Evolutionary conservation across 2,329 filamentous ascomycete genomes (phyloP), one percentile per base, ranked within the genome.

Genomic region (Clonostachys rosea): DNA sequence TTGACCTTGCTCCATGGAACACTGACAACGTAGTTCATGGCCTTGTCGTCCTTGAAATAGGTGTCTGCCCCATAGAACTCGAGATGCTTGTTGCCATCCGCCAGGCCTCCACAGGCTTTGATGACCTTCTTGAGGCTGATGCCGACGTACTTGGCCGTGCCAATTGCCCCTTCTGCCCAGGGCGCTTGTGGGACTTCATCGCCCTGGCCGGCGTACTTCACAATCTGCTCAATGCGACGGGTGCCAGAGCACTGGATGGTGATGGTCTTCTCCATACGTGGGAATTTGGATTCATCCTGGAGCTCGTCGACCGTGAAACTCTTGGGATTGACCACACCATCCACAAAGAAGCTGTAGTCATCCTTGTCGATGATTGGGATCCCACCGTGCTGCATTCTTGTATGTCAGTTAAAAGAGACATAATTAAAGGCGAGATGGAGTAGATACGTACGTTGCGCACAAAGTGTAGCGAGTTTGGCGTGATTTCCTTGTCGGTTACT

Each of bases 1-100:
- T 82, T 84, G 42, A 87, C 83, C 61, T 89, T 89, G 7, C 76
- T 74, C 69, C 75, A 84, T 0, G 86, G 85, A 0, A 88, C 81
- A 13, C 74, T 80, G 43, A 87, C 82, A 17, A 78, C 70, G 54
- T 88, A 89, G 61, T 89, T 89, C 66, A 78, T 79, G 0, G 76
- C 72, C 41, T 84, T 66, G 14, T 76, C 73, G 44, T 82, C 78
- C 61, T 89, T 89, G 69, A 89, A 85, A 56, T 89, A 89, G 0
- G 83, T 86, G 48, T 89, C 86, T 1, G 81, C 84, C 0, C 86
- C 86, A 48, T 79, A 82, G 43, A 89, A 75, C 53, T 89, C 84
- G 12, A 89, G 61, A 52, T 89, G 83, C 49, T 80, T 76, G 1
- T 71, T 81, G 2, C 69, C 67, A 11, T 67, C 66, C 1, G 59